These are phyloP conservation scores for Hypomontagnella submonticulosa DNA, from an alignment of 495 filamentous ascomycete genomes.

Conservation along the genomic window DNA sequence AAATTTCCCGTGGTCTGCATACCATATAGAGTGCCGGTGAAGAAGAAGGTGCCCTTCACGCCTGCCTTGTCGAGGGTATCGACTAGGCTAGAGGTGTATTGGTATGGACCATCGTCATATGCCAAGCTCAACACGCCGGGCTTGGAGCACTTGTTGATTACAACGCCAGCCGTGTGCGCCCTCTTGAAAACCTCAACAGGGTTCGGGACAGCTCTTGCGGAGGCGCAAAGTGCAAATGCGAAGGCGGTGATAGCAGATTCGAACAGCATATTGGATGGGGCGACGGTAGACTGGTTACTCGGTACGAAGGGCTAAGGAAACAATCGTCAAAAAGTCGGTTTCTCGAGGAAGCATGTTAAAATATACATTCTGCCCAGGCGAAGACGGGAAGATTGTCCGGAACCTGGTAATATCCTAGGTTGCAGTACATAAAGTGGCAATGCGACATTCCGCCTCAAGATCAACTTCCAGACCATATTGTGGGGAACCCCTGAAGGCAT, in stretches of 20 bases:
- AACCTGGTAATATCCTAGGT: conserved; percentile 28
- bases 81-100: conserved; percentile 49
- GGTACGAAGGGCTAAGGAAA: not conserved
- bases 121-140: conserved; percentile 63
- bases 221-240: conserved; percentile 47
- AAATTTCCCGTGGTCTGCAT: not conserved
- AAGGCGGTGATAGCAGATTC: conserved; percentile 41
- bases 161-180: conserved; percentile 50
- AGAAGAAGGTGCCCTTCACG: conserved; percentile 65
- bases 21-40: conserved; percentile 64
- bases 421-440: conserved; percentile 20
- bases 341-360: not conserved
- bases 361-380: conserved; percentile 14
- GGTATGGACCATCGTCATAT: conserved; percentile 79
- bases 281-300: not conserved
- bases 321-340: not conserved
- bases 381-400: conserved; percentile 21
- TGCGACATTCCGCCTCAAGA: conserved; percentile 21
- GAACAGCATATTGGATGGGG: conserved; percentile 44
- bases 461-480: conserved; percentile 31
- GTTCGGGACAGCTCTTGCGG: conserved; percentile 47
- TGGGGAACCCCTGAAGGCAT: conserved; percentile 12
- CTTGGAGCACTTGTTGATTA: conserved; percentile 55
- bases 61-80: conserved; percentile 50
- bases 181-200: conserved; percentile 54